Evolutionary conservation across 495 filamentous ascomycete genomes (phyloP), one percentile per base, ranked within the genome.

Genomic region (Mytilinidion resinicola): DNA sequence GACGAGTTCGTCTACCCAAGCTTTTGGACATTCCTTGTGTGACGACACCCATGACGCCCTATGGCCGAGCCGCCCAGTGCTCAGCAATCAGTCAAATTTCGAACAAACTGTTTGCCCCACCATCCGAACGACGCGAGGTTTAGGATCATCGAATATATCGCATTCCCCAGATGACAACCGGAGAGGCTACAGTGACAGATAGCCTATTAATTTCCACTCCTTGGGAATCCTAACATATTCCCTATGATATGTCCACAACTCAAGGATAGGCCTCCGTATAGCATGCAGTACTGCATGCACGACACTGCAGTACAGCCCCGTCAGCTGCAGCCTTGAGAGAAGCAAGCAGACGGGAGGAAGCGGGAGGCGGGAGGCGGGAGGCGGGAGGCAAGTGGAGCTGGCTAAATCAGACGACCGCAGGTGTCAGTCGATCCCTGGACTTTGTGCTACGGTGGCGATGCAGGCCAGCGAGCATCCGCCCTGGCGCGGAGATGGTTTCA

Each of bases 1-100:
- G 93, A 96, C 68, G 93, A 98, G 71, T 88, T 98, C 70, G 91
- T 98, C 20, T 98, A 91, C 74, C 93, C 93, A 39, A 96, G 91
- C 70, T 97, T 90, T 73, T 96, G 91, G 90, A 98, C 92, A 1
- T 96, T 97, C 69, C 74, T 98, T 57, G 83, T 98, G 9, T 96
- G 70, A 80, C 37, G 53, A n/a, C 6, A 11, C 37, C 44, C 39
- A 21, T 19, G 9, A 30, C 25, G 25, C 25, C 25, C 25, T 30
- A 30, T 6, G 25, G 25, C 25, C 25, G 25, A 30, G 25, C 25
- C 25, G 25, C 25, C 25, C 25, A 30, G 14, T 14, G 15, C 46
- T n/a, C 15, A 14, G 9, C 46, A 49, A 25, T 7, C 21, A 19
- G 17, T 14, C 20, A 49, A 49, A 10, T 49, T 30, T 49, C 46